These are phyloP conservation scores for Cercospora berteroae DNA, from an alignment of 2,329 filamentous ascomycete genomes.

Conservation along the genomic window DNA sequence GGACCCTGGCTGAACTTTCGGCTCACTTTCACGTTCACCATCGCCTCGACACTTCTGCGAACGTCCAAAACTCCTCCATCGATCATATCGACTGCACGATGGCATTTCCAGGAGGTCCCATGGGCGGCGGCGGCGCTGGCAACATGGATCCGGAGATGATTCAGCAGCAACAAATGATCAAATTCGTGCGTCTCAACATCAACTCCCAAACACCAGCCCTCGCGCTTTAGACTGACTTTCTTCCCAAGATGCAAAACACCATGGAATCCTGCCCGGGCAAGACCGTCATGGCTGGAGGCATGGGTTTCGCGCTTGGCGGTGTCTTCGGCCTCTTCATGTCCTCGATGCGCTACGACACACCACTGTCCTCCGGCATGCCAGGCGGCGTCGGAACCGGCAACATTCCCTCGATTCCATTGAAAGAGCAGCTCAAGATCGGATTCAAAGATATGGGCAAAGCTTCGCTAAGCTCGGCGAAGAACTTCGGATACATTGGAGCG, in stretches of 20 bases:
- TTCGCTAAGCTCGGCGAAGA: conserved; percentile 81
- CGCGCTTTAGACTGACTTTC: background rate
- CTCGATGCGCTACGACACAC: conserved; percentile 97
- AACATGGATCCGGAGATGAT: conserved; percentile 35
- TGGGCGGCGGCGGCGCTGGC: conserved; percentile 16
- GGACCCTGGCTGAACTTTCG: conserved; percentile 9
- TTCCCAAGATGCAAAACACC: conserved; percentile 66
- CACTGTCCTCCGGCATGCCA: conserved; percentile 59
- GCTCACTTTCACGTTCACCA: conserved; percentile 6
- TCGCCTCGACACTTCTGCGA: background rate
- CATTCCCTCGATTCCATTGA: conserved; percentile 67
- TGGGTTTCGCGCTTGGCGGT: conserved; percentile 91
- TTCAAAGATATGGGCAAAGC: conserved; percentile 93
- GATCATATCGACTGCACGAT: conserved; percentile 9
- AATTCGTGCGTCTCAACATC: conserved; percentile 38
- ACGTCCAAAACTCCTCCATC: background rate
- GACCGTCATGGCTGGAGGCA: conserved; percentile 81
- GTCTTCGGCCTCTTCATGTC: conserved; percentile 98
- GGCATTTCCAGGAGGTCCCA: conserved; percentile 22
- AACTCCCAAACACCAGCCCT: background rate
- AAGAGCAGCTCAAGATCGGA: conserved; percentile 77
- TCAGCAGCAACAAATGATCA: conserved; percentile 52
- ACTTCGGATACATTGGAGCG: conserved; percentile 90
- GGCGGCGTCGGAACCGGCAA: conserved; percentile 46
- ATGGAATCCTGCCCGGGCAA: conserved; percentile 95